Percentiles rank a stretch among this genome's conserved stretches.
These are phyloP conservation scores for Alternaria angustiovoidea DNA, from an alignment of 2,329 filamentous ascomycete genomes.

Conservation along the genomic window DNA sequence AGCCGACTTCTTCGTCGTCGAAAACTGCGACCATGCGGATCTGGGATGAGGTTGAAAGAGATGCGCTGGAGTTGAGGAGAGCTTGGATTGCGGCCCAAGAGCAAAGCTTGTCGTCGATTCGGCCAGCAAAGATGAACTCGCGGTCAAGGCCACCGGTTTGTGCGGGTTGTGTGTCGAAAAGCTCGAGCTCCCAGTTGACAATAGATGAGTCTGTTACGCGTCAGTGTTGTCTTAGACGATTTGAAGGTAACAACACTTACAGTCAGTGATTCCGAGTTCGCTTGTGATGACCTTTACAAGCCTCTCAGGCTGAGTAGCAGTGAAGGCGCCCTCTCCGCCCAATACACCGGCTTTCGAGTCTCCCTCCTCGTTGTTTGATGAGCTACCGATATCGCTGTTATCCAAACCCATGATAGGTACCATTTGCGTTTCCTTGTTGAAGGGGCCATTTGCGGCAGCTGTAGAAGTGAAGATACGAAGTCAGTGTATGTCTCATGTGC, in stretches of 20 bases:
- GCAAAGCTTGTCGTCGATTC: conserved; percentile 98
- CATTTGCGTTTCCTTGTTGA: conserved; percentile 91
- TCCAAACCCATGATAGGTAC: conserved; percentile 94
- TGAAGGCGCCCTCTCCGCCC: conserved; percentile 75
- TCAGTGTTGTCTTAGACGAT: background rate
- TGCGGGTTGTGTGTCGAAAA: conserved; percentile 89
- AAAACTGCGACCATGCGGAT: conserved; percentile 95
- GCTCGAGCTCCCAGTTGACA: conserved; percentile 95
- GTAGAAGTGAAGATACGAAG: background rate
- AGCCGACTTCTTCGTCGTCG: conserved; percentile 96
- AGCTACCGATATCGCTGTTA: conserved; percentile 64
- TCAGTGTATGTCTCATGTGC: background rate
- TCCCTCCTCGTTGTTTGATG: conserved; percentile 42
- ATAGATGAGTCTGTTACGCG: conserved; percentile 68
- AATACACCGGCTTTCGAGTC: conserved; percentile 56
- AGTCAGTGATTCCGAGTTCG: conserved; percentile 77
- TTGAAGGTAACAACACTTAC: conserved; percentile 30
- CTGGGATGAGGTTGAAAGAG: conserved; percentile 66
- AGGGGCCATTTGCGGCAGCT: conserved; percentile 67
- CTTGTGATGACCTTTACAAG: conserved; percentile 84
- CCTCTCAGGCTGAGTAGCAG: conserved; percentile 81
- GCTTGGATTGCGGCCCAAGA: conserved; percentile 89
- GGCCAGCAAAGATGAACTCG: conserved; percentile 93
- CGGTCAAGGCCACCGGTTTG: conserved; percentile 84
- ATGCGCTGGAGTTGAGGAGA: conserved; percentile 69